These are phyloP conservation scores for Lyophyllum semitale DNA, from an alignment of 768 basidiomycete species.

Conservation along the genomic window DNA sequence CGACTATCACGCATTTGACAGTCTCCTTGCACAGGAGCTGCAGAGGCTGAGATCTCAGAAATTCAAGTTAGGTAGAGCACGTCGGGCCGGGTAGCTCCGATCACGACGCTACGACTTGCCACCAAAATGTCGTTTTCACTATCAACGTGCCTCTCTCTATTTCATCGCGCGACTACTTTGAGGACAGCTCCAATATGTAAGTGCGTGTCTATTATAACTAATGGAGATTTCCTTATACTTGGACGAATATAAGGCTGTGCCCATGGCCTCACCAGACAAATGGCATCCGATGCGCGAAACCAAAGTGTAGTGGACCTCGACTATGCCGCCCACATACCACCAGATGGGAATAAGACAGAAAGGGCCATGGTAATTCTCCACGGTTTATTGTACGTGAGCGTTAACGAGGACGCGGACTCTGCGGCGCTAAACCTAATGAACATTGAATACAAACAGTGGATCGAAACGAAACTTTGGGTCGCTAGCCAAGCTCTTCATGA, in stretches of 20 bases:
- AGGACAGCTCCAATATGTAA: not conserved
- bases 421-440: not conserved
- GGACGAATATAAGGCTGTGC: no score
- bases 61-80: not conserved
- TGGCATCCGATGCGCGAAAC: not conserved
- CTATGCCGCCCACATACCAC: conserved; percentile 16
- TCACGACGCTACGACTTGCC: not conserved
- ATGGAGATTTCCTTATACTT: not conserved
- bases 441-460: conserved; percentile 45
- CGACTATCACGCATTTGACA: no score
- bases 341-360: conserved; percentile 27
- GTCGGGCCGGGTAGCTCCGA: not conserved
- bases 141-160: not conserved
- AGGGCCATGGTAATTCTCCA: conserved; percentile 56
- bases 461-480: conserved; percentile 87
- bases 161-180: not conserved
- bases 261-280: not conserved
- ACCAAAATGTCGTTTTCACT: not conserved
- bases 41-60: no score
- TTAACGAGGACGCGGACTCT: not conserved
- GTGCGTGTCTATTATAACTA: not conserved
- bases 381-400: conserved; percentile 52
- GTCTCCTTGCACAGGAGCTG: no score
- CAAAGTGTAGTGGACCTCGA: conserved; percentile 17
- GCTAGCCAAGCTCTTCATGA: conserved; percentile 67